Conservation (phyloP, 2,329 filamentous ascomycete species). For the Fusarium equiseti region DNA sequence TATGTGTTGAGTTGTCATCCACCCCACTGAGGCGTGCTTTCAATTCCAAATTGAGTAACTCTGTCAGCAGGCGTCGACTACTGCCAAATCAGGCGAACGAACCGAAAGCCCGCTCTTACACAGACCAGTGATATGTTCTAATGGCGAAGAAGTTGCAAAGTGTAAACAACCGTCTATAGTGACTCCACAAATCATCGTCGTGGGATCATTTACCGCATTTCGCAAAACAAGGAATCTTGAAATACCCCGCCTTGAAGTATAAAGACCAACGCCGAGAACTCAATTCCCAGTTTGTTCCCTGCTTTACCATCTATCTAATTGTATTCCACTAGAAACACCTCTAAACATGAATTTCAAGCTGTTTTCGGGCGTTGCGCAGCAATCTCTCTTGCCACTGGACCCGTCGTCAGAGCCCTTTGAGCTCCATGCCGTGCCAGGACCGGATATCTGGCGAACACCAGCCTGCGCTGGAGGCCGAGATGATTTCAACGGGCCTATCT, state of each 20-base stretch:
- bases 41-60: not conserved
- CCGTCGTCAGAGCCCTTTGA: not conserved
- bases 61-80: not conserved
- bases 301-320: accelerated
- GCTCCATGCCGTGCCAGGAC: not conserved
- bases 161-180: not conserved
- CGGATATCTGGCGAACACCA: slow-evolving; percentile 14
- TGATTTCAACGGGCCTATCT: slow-evolving; percentile 3
- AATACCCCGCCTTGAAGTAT: not conserved
- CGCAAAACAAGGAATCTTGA: not conserved
- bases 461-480: slow-evolving; percentile 8
- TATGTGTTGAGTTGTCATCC: not conserved
- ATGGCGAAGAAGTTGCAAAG: not conserved
- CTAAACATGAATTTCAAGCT: not conserved
- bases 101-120: not conserved
- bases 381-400: not conserved
- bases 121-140: not conserved
- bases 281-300: accelerated
- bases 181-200: not conserved
- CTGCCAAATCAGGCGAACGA: not conserved
- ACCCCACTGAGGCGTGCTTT: not conserved
- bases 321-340: not conserved
- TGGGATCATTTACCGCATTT: not conserved
- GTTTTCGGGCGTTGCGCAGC: not conserved
- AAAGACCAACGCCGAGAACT: not conserved